These are phyloP conservation scores for Cichorium intybus DNA, from an alignment of 140 eudicot genomes.

Conservation along the genomic window DNA sequence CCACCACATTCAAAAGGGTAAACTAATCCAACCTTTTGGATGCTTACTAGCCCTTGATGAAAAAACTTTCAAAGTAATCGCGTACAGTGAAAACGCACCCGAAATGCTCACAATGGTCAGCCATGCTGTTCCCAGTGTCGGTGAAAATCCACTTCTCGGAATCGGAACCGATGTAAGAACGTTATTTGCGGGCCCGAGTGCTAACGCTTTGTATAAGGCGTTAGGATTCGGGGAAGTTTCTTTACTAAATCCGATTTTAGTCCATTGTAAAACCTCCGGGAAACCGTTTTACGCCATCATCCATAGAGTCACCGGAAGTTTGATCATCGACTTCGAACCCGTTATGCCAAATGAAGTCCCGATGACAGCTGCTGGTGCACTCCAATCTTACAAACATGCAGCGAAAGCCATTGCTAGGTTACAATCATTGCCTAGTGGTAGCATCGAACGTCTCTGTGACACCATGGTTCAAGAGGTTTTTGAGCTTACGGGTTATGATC, in stretches of 20 bases:
- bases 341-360: constrained; percentile 97
- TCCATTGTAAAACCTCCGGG: constrained; percentile 91
- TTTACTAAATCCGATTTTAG: constrained; percentile 76
- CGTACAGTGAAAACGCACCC: constrained; percentile 91
- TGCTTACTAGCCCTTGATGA: constrained; percentile 89
- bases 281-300: constrained; percentile 89
- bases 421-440: constrained; percentile 91
- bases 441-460: constrained; percentile 77
- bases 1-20: constrained; percentile 86
- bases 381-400: constrained; percentile 93
- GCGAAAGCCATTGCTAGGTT: constrained; percentile 85
- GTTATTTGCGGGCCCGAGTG: constrained; percentile 79
- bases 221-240: constrained; percentile 87
- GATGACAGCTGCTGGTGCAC: constrained; percentile 98
- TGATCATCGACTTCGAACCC: constrained; percentile 89
- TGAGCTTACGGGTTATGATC: constrained; percentile 91
- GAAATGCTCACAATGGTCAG: constrained; percentile 93
- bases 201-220: constrained; percentile 70
- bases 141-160: constrained; percentile 71
- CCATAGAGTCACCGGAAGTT: constrained; percentile 85
- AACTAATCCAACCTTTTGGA: constrained; percentile 84
- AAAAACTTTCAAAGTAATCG: constrained; percentile 72
- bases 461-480: constrained; percentile 97
- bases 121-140: constrained; percentile 90
- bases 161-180: constrained; percentile 85